Evolutionary conservation across 805 yeast species (phyloP), one percentile per base, ranked within the genome.

Genomic region (Suhomyces sp.): DNA sequence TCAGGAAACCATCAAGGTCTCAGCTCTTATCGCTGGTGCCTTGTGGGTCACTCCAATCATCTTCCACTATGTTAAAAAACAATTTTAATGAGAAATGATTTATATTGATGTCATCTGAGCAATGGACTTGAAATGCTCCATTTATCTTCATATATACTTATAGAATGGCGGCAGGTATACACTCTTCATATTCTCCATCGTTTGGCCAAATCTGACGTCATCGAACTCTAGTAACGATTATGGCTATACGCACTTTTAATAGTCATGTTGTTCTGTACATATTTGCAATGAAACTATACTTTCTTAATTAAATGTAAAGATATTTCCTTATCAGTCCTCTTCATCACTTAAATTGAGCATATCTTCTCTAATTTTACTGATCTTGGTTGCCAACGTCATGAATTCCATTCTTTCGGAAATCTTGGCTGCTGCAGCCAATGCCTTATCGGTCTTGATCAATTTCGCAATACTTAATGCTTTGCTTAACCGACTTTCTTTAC

Each of bases 351-450:
- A 25, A 19, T 42, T 50, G 25, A 56, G 45, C 36, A 67, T 51
- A 4, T 53, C 60, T 36, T 67, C 71, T 39, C 72, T 52, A 18
- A 67, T 51, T 43, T 56, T 56, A 18, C 59, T 60, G 35, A 68
- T 62, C 41, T 63, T 64, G 24, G 42, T 48, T 6, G 68, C 68
- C 39, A 68, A 56, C 25, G 58, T 62, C 11, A 49, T 38, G 33
- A 56, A 65, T 37, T 59, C 66, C 45, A 63, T 58, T 39, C 96
- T 73, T 51, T 85, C 85, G 1, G 96, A 88, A 36, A 91, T 85
- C 59, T 83, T 83, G 10, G 77, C 67, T 1, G 97, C 96, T 0
- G 96, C 96, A 36, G 72, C 73, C 43, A 90, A 63, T 3, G 95
- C 95, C 46, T 83, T 79, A 42, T 84, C 91, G 46, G 79, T 83